Conservation (phyloP, 202 grass and related monocot species). For the Carex sylvatica region DNA sequence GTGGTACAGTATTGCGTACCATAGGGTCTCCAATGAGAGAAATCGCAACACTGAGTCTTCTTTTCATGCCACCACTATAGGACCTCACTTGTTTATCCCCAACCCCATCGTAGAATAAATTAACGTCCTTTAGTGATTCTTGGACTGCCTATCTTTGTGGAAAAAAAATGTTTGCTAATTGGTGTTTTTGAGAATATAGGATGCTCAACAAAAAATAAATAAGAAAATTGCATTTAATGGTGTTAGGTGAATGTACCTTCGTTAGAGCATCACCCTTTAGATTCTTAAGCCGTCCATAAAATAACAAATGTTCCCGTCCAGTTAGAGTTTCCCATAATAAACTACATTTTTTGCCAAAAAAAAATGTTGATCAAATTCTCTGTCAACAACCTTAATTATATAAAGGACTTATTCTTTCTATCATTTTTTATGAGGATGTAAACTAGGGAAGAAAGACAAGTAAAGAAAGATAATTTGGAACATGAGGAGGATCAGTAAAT, state of each 20-base stretch:
- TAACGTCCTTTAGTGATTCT: constrained; percentile 75
- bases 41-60: constrained; percentile 78
- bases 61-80: constrained; percentile 91
- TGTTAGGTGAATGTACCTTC: constrained; percentile 34
- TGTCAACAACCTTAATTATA: not conserved
- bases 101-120: constrained; percentile 53
- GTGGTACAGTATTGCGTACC: constrained; percentile 28
- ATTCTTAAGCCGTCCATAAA: constrained; percentile 89
- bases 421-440: not conserved
- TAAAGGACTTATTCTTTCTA: not conserved
- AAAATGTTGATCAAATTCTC: not conserved
- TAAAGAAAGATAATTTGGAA: not conserved
- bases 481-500: not conserved
- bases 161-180: not conserved
- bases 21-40: constrained; percentile 81
- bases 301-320: constrained; percentile 71
- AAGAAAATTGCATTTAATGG: not conserved
- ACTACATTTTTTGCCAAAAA: constrained; percentile 18
- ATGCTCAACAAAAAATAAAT: not conserved
- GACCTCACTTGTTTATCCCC: constrained; percentile 81
- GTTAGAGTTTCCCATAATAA: constrained; percentile 90
- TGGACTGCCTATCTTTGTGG: constrained; percentile 39
- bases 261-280: constrained; percentile 47
- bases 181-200: not conserved
- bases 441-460: not conserved